A percentile compares a stretch with the other conserved stretches of the same genome.
Evolutionary conservation across 495 filamentous ascomycete genomes (phyloP).

Genomic region (Symbiotaphrina buchneri): DNA sequence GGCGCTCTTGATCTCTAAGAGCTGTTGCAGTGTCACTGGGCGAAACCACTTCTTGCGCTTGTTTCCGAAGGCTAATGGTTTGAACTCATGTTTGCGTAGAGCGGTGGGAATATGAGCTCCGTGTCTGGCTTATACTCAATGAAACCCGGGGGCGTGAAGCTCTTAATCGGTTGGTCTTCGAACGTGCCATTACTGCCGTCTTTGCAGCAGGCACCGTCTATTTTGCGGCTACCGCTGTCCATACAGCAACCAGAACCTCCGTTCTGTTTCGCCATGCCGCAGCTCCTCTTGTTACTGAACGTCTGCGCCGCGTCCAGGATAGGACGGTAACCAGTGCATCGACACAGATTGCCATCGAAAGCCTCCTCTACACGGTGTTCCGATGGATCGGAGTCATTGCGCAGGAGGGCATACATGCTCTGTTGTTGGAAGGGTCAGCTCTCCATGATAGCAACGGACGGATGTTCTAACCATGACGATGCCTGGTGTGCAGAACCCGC

Average conservation of each 20-base stretch:
- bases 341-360: constrained; percentile 88
- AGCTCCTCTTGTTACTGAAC: constrained; percentile 29
- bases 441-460: background rate
- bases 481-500: constrained; percentile 84
- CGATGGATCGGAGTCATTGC: constrained; percentile 44
- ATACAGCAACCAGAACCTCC: constrained; percentile 51
- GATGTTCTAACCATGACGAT: constrained; percentile 60
- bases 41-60: constrained; percentile 89
- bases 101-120: constrained; percentile 85
- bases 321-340: constrained; percentile 86
- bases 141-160: constrained; percentile 65
- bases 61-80: constrained; percentile 73
- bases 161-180: constrained; percentile 32
- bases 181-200: constrained; percentile 16
- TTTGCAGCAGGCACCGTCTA: constrained; percentile 24
- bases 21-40: constrained; percentile 66
- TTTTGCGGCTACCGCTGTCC: constrained; percentile 12
- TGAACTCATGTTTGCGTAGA: constrained; percentile 60
- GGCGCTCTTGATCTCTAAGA: constrained; percentile 72
- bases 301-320: constrained; percentile 82
- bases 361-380: constrained; percentile 69
- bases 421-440: constrained; percentile 5
- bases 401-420: constrained; percentile 62
- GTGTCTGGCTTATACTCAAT: constrained; percentile 85
- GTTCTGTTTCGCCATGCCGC: constrained; percentile 33